Evolutionary conservation across 345 rosid species (phyloP), one percentile per base, ranked within the genome.

Genomic region (Geranium brycei): DNA sequence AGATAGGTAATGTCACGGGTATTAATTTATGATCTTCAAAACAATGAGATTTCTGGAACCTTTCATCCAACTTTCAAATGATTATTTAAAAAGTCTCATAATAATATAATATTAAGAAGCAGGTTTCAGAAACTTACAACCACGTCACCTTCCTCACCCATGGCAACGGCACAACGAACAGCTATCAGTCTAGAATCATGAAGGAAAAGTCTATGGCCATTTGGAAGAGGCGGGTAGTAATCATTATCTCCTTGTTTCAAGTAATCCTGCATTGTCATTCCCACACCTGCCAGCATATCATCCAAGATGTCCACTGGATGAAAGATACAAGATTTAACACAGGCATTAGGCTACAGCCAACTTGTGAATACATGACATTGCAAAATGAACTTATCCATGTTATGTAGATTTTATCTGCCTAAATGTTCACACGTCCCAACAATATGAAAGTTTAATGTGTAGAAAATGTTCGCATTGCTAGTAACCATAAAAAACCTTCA

Each of bases 121-220:
- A 31, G 73, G 66, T 2, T 62, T 47, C 19, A 63, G 70, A 68
- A 63, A 85, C 98, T 90, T 89, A 92, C 98, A 75, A 90, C 91
- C 85, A 90, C 71, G 64, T 90, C 97, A 6, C 97, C 97, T 82
- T 93, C 97, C 85, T 93, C 99, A 17, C 97, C 99, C 99, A 87
- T 87, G 62, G 96, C 96, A 71, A 87, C 96, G 58, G 96, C 99
- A 73, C 88, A 83, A 51, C 96, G 89, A 18, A 93, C 90, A 69
- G 99, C 99, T 74, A 89, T 95, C 63, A 85, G 84, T 72, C 99
- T 87, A 55, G 86, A 67, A 77, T 86, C 99, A 56, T 93, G 96
- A 67, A 93, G 83, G 63, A 92, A 92, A 60, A 93, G 85, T 71
- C 90, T 79, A 78, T 93, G 80, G 56, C 97, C 99, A 74, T 89